These are phyloP conservation scores for Candolleomyces efflorescens DNA, from an alignment of 768 basidiomycete species.

Conservation along the genomic window DNA sequence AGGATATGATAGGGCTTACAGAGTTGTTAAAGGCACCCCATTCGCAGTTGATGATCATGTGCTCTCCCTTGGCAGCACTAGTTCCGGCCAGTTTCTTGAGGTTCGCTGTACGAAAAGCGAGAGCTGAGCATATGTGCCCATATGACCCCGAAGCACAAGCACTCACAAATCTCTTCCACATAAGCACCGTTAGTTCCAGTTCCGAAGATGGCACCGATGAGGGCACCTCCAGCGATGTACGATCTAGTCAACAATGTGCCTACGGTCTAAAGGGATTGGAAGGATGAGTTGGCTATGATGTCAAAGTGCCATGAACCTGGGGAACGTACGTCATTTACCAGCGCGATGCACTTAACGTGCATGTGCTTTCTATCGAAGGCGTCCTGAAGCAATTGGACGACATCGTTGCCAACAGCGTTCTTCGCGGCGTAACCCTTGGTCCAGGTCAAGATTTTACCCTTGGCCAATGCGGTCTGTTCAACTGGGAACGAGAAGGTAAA, in stretches of 20 bases:
- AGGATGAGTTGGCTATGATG: neutral
- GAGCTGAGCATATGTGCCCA: neutral
- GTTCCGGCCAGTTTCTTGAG: constrained; percentile 78
- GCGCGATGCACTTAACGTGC: constrained; percentile 85
- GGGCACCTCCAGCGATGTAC: constrained; percentile 88
- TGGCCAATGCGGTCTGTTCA: constrained; percentile 89
- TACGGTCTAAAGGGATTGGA: constrained; percentile 62
- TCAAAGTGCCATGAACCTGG: neutral
- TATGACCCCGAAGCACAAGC: neutral
- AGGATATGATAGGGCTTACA: constrained; percentile 39
- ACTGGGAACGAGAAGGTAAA: constrained; percentile 98
- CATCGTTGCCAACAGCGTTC: constrained; percentile 85
- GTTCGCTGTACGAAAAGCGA: constrained; percentile 39
- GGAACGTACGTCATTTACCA: constrained; percentile 85
- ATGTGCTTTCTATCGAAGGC: constrained; percentile 91
- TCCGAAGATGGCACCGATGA: constrained; percentile 91
- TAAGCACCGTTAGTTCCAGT: constrained; percentile 99
- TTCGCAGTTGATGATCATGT: constrained; percentile 96
- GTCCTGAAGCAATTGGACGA: constrained; percentile 86
- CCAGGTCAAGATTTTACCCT: constrained; percentile 90
- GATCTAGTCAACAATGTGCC: constrained; percentile 91
- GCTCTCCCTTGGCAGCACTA: constrained; percentile 55
- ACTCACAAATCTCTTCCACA: constrained; percentile 71
- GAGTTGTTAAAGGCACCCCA: constrained; percentile 98
- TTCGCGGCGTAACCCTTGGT: constrained; percentile 95